phyloP scores from a whole-genome alignment of 768 basidiomycete species.

The Naganishia vishniacii region DNA sequence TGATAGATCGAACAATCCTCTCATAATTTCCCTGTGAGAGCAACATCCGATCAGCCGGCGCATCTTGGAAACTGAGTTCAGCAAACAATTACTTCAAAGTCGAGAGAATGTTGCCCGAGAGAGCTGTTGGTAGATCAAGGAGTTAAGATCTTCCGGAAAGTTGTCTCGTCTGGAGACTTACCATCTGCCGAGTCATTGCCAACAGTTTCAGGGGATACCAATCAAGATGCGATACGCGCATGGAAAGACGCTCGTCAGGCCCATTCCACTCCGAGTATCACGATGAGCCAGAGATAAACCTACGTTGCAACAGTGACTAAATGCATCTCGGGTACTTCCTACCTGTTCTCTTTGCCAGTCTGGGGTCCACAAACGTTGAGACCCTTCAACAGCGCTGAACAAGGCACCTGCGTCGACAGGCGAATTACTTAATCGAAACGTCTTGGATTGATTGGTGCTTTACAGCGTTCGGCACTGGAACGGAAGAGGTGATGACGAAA shows the following conservation, averaged over 20 bases:
- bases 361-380: too few species aligned
- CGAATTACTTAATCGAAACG: too few species aligned
- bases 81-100: constrained; percentile 67
- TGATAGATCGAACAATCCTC: constrained; percentile 80
- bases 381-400: too few species aligned
- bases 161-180: constrained; percentile 20
- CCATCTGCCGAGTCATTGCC: constrained; percentile 33
- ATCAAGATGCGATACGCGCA: not conserved
- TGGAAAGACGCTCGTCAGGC: not conserved
- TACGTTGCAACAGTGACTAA: constrained; percentile 84
- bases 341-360: too few species aligned
- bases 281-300: constrained; percentile 43
- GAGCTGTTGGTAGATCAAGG: constrained; percentile 56
- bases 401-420: too few species aligned
- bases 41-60: not conserved
- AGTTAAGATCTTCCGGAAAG: not conserved
- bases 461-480: too few species aligned
- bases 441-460: too few species aligned
- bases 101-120: constrained; percentile 93
- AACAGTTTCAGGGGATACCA: constrained; percentile 3
- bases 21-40: constrained; percentile 75
- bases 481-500: too few species aligned
- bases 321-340: constrained; percentile 50
- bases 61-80: not conserved
- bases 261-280: too few species aligned